Conservation (phyloP, 768 basidiomycete genomes). For the Solioccasus polychromus region DNA sequence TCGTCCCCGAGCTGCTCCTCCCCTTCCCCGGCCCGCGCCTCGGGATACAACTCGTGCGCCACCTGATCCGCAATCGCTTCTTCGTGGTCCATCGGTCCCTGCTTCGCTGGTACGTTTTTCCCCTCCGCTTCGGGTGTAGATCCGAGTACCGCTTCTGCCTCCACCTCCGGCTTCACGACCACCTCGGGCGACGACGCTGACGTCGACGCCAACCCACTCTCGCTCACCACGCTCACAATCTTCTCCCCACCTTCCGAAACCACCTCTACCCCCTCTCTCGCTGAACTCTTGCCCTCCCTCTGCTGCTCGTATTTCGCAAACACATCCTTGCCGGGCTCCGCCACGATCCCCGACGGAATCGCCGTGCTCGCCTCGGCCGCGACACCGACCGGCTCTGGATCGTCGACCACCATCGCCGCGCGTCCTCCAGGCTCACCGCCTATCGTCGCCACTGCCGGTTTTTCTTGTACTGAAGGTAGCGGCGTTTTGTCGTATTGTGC, state of each 20-base stretch:
- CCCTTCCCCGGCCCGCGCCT: constrained; percentile 20
- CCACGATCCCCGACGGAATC: constrained; percentile 46
- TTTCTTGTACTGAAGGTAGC: constrained; percentile 39
- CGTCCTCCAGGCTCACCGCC: constrained; percentile 55
- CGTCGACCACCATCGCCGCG: constrained; percentile 51
- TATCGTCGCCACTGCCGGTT: constrained; percentile 42
- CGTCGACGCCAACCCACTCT: background rate
- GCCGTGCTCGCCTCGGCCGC: constrained; percentile 33
- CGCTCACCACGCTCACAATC: constrained; percentile 34
- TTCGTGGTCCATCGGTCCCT: constrained; percentile 47
- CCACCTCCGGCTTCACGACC: too few relatives aligned
- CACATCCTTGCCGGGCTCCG: constrained; percentile 74
- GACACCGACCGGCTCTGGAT: constrained; percentile 21
- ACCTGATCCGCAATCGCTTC: constrained; percentile 51
- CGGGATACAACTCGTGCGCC: constrained; percentile 53
- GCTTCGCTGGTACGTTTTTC: background rate
- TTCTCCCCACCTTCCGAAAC: constrained; percentile 20
- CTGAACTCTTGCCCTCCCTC: constrained; percentile 46
- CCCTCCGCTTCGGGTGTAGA: background rate
- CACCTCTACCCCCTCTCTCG: constrained; percentile 6
- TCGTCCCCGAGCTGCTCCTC: background rate
- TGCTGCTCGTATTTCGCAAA: constrained; percentile 55
- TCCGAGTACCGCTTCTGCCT: too few relatives aligned
- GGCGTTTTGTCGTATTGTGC: constrained; percentile 46
- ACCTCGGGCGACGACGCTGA: background rate